Percentiles rank a stretch among this genome's conserved stretches.
Conservation (phyloP, 1,284 basidiomycete species). For the Porodaedalea pini region DNA sequence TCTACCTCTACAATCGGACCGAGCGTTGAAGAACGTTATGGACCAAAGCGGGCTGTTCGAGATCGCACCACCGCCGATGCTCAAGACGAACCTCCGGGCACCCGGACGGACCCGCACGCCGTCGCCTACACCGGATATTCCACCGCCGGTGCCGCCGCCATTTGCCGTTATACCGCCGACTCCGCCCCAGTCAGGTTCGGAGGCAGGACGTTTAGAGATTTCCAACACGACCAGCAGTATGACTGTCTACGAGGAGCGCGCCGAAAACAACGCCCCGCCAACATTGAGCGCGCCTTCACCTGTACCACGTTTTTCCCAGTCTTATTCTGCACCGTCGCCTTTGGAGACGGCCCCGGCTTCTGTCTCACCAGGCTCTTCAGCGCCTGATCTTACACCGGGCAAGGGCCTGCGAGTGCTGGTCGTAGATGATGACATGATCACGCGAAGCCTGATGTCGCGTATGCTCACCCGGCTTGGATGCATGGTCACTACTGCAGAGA, state of each 20-base stretch:
- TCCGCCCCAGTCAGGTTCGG: neutral
- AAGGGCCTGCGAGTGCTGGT: slow-evolving; percentile 25
- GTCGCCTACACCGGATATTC: neutral
- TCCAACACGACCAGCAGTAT: neutral
- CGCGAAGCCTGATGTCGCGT: slow-evolving; percentile 43
- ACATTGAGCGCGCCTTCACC: neutral
- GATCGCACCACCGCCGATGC: slow-evolving; percentile 3
- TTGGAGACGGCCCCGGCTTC: neutral
- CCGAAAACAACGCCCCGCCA: neutral
- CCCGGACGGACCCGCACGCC: neutral
- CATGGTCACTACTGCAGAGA: slow-evolving; percentile 42
- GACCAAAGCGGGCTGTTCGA: slow-evolving; percentile 21
- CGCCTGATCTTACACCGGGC: neutral
- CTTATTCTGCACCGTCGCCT: slow-evolving; percentile 5
- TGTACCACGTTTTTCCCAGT: neutral
- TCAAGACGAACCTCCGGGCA: neutral
- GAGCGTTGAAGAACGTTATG: slow-evolving; percentile 23
- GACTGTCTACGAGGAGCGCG: neutral
- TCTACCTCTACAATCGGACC: slow-evolving; percentile 2
- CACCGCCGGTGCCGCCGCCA: neutral
- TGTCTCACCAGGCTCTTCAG: neutral
- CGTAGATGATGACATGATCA: slow-evolving; percentile 36
- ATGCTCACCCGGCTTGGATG: slow-evolving; percentile 46
- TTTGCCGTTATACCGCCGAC: neutral
- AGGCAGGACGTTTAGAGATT: neutral